These are phyloP conservation scores for Mortierella sp. DNA, from an alignment of 371 early-diverging fungal genomes.

Conservation along the genomic window DNA sequence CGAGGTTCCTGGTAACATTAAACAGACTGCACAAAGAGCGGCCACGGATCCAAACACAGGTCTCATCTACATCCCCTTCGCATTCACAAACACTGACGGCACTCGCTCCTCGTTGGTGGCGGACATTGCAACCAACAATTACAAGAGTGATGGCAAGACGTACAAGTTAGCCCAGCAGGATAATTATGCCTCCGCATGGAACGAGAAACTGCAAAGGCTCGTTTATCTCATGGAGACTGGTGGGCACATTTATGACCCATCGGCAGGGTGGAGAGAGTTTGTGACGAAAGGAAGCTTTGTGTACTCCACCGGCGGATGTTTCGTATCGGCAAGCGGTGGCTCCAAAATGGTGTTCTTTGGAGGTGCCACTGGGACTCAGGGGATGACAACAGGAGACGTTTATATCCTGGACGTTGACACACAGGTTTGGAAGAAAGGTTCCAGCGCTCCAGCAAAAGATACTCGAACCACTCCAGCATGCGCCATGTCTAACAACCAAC, in stretches of 20 bases:
- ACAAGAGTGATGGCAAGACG: slow-evolving; percentile 2
- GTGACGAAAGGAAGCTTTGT: neutral
- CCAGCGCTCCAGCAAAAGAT: no score
- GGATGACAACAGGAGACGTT: no score
- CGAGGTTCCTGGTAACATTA: neutral
- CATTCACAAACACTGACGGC: neutral
- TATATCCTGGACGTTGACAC: no score
- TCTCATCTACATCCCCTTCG: slow-evolving; percentile 22
- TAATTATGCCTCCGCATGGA: slow-evolving; percentile 27
- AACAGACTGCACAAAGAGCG: neutral
- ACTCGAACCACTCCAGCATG: no score
- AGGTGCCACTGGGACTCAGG: slow-evolving; percentile 3
- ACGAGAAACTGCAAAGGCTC: slow-evolving; percentile 5
- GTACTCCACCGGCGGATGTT: slow-evolving; percentile 8
- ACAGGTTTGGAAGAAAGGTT: no score
- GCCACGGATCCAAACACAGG: slow-evolving; percentile 16
- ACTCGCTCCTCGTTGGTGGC: neutral
- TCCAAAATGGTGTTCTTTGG: slow-evolving; percentile 27
- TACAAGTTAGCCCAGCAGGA: neutral
- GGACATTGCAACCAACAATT: neutral
- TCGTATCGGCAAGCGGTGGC: slow-evolving; percentile 22
- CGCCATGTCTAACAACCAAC: no score
- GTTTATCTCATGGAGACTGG: slow-evolving; percentile 19
- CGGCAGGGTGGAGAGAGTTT: neutral
- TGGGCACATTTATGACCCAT: slow-evolving; percentile 13